These are phyloP conservation scores for Globisporangium parvum DNA, from an alignment of 352 stramenopile genomes.

Conservation along the genomic window DNA sequence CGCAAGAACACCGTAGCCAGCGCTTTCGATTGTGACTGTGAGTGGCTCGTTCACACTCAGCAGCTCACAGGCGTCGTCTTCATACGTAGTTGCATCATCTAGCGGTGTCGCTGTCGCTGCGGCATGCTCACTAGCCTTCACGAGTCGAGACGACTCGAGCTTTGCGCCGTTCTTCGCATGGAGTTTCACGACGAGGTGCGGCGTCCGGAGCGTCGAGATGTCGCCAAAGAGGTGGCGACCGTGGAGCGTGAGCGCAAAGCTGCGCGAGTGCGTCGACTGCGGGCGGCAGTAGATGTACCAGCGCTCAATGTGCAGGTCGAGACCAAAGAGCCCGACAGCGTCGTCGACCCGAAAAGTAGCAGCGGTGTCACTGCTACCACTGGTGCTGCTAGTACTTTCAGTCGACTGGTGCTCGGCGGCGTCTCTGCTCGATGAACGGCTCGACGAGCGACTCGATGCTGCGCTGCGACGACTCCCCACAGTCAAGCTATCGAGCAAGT, in stretches of 20 bases:
- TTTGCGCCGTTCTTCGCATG: slow-evolving; percentile 26
- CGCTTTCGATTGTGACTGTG: slow-evolving; percentile 36
- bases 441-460: slow-evolving; percentile 23
- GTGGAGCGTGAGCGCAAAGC: slow-evolving; percentile 38
- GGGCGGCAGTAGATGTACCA: slow-evolving; percentile 62
- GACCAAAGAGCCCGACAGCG: slow-evolving; percentile 17
- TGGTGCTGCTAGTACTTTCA: not conserved
- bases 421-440: slow-evolving; percentile 19
- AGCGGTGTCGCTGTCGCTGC: not conserved
- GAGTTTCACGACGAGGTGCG: slow-evolving; percentile 28
- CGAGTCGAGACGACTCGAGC: slow-evolving; percentile 40
- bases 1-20: slow-evolving; percentile 29
- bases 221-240: slow-evolving; percentile 28
- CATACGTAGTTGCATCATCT: not conserved
- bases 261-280: slow-evolving; percentile 24
- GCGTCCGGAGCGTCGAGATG: slow-evolving; percentile 33
- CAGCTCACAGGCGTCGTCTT: slow-evolving; percentile 41
- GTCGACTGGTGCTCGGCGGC: not conserved
- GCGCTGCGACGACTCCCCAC: slow-evolving; percentile 18
- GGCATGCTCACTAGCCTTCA: not conserved
- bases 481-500: slow-evolving; percentile 28
- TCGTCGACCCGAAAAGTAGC: no score
- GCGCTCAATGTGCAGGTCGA: slow-evolving; percentile 38
- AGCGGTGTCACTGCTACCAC: no score
- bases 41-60: slow-evolving; percentile 24